phyloP scores from a whole-genome alignment of 257 asterid genomes.

The Pogostemon cablin region DNA sequence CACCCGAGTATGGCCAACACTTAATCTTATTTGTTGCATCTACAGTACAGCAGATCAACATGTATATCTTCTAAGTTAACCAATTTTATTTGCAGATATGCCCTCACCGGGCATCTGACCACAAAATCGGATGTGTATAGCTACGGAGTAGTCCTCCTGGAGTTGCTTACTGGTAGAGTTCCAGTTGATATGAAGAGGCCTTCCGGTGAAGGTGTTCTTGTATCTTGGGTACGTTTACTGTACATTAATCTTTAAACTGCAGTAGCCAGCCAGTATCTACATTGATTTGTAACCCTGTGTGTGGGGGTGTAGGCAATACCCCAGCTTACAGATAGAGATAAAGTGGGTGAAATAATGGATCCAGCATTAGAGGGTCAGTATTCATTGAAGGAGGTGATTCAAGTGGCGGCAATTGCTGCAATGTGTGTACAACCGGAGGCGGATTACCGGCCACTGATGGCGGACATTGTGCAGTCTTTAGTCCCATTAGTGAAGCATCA shows the following conservation, averaged over 20 bases:
- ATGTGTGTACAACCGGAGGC: constrained; percentile 95
- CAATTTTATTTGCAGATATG: constrained; percentile 55
- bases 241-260: neutral
- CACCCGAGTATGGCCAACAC: constrained; percentile 72
- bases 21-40: neutral
- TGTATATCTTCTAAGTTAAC: neutral
- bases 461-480: constrained; percentile 87
- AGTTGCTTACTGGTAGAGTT: constrained; percentile 86
- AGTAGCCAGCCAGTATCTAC: neutral
- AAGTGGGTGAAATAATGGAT: constrained; percentile 82
- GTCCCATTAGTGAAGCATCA: constrained; percentile 76
- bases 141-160: constrained; percentile 89
- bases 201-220: constrained; percentile 83
- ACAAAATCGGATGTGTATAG: constrained; percentile 94
- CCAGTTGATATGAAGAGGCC: constrained; percentile 96
- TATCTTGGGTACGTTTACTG: constrained; percentile 71
- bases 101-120: constrained; percentile 88
- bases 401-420: constrained; percentile 92
- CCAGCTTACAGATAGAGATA: constrained; percentile 79
- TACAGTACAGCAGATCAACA: neutral
- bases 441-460: constrained; percentile 90
- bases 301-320: constrained; percentile 63
- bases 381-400: constrained; percentile 83
- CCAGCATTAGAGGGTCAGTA: constrained; percentile 79
- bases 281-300: neutral